Base-by-base conservation (phyloP, 306 rosid species). In the Pyrus communis region DNA sequence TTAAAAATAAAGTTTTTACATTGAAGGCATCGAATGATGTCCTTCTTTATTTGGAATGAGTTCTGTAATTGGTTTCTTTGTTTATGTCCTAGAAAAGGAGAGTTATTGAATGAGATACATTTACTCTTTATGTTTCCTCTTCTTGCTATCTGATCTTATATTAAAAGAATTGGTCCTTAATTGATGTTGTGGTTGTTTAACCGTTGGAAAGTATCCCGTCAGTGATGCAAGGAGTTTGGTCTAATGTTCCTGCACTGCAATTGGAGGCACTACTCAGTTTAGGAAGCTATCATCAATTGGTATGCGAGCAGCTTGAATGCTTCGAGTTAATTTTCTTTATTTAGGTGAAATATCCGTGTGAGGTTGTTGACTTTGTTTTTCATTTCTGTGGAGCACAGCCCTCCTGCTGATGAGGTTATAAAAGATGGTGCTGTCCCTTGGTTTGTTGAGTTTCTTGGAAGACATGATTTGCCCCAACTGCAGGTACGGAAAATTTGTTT, bases 231-330 rank as follows among this genome's bases (percentile, higher is more conserved):
- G 85, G 85, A 69, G 65, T 87, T 31, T 87, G 88, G 90, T 88
- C 88, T 79, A 81, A 74, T 15, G 88, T 84, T 78, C 73, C 85
- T n/a, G 55, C 76, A 22, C n/a, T 74, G n/a, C 89, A 87, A 75
- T 77, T 88, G 80, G 96, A 88, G 73, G 87, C 93, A 87, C 93
- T n/a, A 82, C 84, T 51, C 87, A 88, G 76, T 85, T 91, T 73
- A 78, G 89, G 27, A 25, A 25, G 27, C 27, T 25, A 25, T 25
- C 27, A 25, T 25, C 27, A 25, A 25, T 25, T 25, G 27, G 27
- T 25, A 25, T 25, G 27, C 0, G 27, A 25, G 27, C 27, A 25
- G 27, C 27, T 25, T 25, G 27, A 25, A 25, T 25, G 27, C 27
- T 25, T 25, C 27, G 27, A 25, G 27, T 25, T 25, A 25, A 25